Conservation (phyloP, 192 early-diverging fungal species). For the Entophlyctis helioformis region DNA sequence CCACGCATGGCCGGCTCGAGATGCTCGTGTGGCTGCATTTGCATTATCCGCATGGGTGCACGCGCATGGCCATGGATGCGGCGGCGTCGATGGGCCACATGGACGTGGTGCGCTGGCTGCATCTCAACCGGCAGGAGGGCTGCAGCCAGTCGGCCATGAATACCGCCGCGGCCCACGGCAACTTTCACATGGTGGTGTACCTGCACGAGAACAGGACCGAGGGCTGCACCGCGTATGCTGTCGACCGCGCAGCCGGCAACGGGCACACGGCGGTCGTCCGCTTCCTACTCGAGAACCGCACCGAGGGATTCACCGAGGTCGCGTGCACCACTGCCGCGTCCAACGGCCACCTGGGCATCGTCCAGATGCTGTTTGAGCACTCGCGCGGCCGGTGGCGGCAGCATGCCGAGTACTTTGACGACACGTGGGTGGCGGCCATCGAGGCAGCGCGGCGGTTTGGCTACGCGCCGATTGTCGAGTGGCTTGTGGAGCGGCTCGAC, state of each 20-base stretch:
- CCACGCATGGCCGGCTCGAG: constrained; percentile 3
- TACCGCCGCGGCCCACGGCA: constrained; percentile 8
- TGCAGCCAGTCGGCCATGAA: constrained; percentile 9
- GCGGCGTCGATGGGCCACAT: constrained; percentile 11
- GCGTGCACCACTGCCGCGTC: constrained; percentile 12
- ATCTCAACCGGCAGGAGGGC: constrained; percentile 4
- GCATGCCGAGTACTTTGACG: too few relatives aligned
- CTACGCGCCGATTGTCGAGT: too few relatives aligned
- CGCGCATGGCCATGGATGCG: constrained; percentile 7
- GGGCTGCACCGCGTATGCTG: constrained; percentile 9
- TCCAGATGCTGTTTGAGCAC: constrained; percentile 12
- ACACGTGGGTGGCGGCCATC: too few relatives aligned
- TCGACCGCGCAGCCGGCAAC: constrained; percentile 10
- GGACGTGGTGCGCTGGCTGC: constrained; percentile 7
- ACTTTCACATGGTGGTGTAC: constrained; percentile 7
- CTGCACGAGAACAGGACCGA: constrained; percentile 6
- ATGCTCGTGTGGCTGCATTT: constrained; percentile 2
- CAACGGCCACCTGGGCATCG: constrained; percentile 6
- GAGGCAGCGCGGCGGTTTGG: too few relatives aligned
- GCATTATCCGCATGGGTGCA: constrained; percentile 5
- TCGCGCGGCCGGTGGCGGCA: too few relatives aligned
- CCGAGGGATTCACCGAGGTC: constrained; percentile 13
- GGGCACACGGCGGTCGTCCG: constrained; percentile 9
- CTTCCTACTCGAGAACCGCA: constrained; percentile 11
- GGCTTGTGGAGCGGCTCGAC: too few relatives aligned